Conservation (phyloP, 2,329 filamentous ascomycete genomes). For the Ceratocystis alfenasii region DNA sequence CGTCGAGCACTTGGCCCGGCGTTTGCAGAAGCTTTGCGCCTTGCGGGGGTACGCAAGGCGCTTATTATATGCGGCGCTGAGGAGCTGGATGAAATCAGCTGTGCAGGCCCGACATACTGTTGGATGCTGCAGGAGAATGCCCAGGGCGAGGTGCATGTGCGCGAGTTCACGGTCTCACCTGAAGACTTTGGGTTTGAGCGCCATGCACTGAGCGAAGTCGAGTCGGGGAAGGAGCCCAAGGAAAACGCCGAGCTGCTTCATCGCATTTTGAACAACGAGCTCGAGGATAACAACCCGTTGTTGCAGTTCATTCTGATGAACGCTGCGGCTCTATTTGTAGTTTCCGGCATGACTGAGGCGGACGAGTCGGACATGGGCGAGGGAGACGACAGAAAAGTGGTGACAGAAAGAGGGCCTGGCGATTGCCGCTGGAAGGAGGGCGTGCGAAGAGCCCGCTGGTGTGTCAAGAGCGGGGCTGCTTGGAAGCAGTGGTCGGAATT, state of each 20-base stretch:
- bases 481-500: conserved; percentile 72
- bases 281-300: conserved; percentile 67
- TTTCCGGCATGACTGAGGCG: conserved; percentile 74
- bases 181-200: conserved; percentile 73
- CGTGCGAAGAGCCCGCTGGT: conserved; percentile 74
- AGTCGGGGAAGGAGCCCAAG: conserved; percentile 69
- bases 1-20: conserved; percentile 75
- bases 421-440: conserved; percentile 92
- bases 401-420: conserved; percentile 71
- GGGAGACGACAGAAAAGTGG: conserved; percentile 68
- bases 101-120: conserved; percentile 76
- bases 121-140: conserved; percentile 56
- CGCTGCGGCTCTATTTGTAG: conserved; percentile 74
- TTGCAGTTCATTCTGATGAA: conserved; percentile 92
- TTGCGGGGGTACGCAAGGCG: conserved; percentile 68
- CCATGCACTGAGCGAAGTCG: conserved; percentile 66
- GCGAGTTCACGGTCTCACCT: conserved; percentile 67
- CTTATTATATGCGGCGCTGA: conserved; percentile 88
- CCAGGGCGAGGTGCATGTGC: conserved; percentile 41
- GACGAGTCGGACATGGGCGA: conserved; percentile 67
- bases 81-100: conserved; percentile 90
- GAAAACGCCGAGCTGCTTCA: conserved; percentile 81
- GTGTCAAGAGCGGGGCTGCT: conserved; percentile 75
- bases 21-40: conserved; percentile 71
- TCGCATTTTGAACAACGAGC: conserved; percentile 60